Conservation (phyloP, 2,329 filamentous ascomycete genomes). For the Aspergillus alliaceus region DNA sequence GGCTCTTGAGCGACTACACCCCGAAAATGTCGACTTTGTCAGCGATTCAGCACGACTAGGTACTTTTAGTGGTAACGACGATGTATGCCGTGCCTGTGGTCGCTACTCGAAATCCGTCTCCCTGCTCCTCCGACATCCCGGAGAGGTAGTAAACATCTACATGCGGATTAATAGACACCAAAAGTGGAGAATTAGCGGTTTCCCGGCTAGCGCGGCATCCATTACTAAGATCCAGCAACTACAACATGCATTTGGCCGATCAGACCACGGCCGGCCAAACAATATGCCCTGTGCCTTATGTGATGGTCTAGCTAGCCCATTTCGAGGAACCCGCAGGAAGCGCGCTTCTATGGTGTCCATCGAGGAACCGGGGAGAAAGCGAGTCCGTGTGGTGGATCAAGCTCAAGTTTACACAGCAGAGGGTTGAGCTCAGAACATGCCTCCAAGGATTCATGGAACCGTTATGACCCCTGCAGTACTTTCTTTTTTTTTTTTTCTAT, state of each 20-base stretch:
- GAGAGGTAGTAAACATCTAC: conserved; percentile 18
- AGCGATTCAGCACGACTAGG: conserved; percentile 7
- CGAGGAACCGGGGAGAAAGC: too few relatives aligned
- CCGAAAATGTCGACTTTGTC: conserved; percentile 4
- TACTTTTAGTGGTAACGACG: conserved; percentile 7
- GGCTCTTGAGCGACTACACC: not conserved
- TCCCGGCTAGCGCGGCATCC: conserved; percentile 13
- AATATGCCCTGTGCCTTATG: too few relatives aligned
- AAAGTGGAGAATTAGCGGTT: conserved; percentile 19
- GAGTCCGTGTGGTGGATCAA: too few relatives aligned
- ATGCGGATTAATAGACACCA: conserved; percentile 11
- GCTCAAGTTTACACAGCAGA: too few relatives aligned
- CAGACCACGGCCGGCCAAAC: too few relatives aligned
- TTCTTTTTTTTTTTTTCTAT: too few relatives aligned
- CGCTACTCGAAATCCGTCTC: conserved; percentile 16
- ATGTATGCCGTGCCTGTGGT: conserved; percentile 15
- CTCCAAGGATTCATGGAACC: too few relatives aligned
- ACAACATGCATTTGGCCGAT: conserved; percentile 12
- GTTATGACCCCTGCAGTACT: too few relatives aligned
- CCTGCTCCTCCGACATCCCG: conserved; percentile 9
- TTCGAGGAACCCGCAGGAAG: too few relatives aligned
- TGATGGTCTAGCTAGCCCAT: too few relatives aligned
- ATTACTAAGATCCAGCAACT: conserved; percentile 12
- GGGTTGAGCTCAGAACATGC: too few relatives aligned
- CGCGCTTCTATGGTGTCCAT: too few relatives aligned